phyloP scores from a whole-genome alignment of 176 grass and related monocot species.

The Saccharum spontaneum region DNA sequence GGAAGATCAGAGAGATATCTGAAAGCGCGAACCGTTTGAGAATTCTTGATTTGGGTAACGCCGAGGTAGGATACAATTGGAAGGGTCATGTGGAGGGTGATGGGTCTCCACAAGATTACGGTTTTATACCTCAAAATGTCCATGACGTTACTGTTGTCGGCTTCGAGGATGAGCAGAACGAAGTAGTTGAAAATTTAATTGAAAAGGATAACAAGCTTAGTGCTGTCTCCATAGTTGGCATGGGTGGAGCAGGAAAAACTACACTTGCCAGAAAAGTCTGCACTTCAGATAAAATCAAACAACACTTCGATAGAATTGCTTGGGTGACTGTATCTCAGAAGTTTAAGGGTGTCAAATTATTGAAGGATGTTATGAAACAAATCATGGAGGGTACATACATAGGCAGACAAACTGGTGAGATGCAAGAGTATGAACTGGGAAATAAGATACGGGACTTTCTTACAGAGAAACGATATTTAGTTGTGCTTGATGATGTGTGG shows the following conservation, averaged over 20 bases:
- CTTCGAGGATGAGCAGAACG: slow-evolving; percentile 15
- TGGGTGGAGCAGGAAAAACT: slow-evolving; percentile 10
- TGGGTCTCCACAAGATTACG: background rate
- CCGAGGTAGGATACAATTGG: background rate
- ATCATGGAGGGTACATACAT: background rate
- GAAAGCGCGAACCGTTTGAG: background rate
- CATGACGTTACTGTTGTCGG: slow-evolving; percentile 8
- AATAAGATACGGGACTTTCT: background rate
- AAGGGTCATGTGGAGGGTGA: background rate
- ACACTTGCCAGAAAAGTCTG: slow-evolving; percentile 4
- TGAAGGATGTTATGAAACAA: slow-evolving; percentile 12
- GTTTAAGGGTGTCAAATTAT: background rate
- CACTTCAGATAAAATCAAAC: background rate
- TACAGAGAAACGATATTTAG: background rate
- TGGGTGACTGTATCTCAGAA: slow-evolving; percentile 22
- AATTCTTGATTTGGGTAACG: background rate
- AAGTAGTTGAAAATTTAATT: slow-evolving; percentile 1
- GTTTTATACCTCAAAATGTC: background rate
- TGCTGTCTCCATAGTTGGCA: slow-evolving; percentile 32
- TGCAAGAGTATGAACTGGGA: background rate
- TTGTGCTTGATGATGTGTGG: slow-evolving; percentile 35
- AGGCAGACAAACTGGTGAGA: background rate
- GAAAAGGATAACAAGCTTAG: background rate
- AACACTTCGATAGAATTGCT: background rate
- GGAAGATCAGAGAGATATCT: background rate